Conservation (phyloP, 179 eudicot genomes). For the Gypsophila paniculata region DNA sequence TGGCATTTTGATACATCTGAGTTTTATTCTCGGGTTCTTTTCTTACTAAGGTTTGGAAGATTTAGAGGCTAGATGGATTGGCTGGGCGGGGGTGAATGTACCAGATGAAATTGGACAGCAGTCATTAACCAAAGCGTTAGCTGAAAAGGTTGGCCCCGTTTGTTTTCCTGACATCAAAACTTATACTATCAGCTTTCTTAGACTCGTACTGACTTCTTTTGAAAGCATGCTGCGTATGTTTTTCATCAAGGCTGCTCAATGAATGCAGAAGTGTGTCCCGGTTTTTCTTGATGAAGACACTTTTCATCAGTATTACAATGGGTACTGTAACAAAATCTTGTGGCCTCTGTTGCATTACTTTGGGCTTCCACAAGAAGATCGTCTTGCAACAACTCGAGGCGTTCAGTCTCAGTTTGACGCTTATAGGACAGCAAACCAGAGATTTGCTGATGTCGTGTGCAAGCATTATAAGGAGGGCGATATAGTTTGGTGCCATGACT, state of each 20-base stretch:
- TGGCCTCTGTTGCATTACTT: conserved; percentile 82
- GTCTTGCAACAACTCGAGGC: conserved; percentile 56
- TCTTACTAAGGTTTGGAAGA: conserved; percentile 53
- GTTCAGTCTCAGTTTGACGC: conserved; percentile 66
- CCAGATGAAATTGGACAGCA: conserved; percentile 61
- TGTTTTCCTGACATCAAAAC: neutral
- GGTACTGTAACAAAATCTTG: conserved; percentile 75
- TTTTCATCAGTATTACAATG: conserved; percentile 69
- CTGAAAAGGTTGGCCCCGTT: conserved; percentile 43
- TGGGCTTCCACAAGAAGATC: conserved; percentile 75
- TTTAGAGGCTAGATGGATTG: conserved; percentile 76
- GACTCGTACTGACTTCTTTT: neutral
- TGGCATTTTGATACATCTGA: neutral
- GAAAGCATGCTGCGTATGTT: neutral
- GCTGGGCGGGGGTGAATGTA: conserved; percentile 87
- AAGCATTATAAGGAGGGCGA: conserved; percentile 70
- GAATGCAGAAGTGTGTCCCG: conserved; percentile 60
- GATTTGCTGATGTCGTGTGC: conserved; percentile 76
- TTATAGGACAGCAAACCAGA: conserved; percentile 64
- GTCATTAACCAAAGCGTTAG: conserved; percentile 59
- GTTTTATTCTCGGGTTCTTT: neutral
- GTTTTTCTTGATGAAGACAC: conserved; percentile 70
- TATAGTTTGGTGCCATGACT: conserved; percentile 89
- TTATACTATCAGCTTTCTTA: neutral
- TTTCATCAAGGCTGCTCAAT: neutral